These are phyloP conservation scores for Aspergillus oerlinghausenensis DNA, from an alignment of 2,329 filamentous ascomycete species.

Conservation along the genomic window DNA sequence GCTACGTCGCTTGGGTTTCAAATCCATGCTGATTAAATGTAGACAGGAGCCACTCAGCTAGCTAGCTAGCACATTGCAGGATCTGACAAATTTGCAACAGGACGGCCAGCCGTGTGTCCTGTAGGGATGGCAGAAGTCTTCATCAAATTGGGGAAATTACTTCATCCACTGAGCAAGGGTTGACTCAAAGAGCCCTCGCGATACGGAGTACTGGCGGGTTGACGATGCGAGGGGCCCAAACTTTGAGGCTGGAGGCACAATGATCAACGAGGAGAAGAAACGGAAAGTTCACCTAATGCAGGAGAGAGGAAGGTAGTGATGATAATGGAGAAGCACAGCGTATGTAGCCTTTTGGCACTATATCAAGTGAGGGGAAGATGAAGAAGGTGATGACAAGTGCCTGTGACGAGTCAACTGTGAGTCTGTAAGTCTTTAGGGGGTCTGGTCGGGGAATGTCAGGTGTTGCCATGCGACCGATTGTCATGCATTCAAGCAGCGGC, in stretches of 20 bases:
- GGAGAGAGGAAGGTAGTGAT: not conserved
- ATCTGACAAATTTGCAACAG: slow-evolving; percentile 17
- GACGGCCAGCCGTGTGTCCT: slow-evolving; percentile 14
- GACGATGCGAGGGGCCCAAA: slow-evolving; percentile 6
- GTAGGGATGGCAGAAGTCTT: slow-evolving; percentile 5
- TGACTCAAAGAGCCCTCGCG: not conserved
- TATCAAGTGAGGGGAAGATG: slow-evolving; percentile 12
- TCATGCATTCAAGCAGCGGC: not conserved
- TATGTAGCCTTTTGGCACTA: not conserved
- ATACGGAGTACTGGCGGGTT: not conserved
- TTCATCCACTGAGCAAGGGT: slow-evolving; percentile 13
- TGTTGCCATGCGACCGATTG: not conserved
- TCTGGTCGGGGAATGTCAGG: not conserved
- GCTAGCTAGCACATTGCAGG: slow-evolving; percentile 20
- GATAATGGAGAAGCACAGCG: slow-evolving; percentile 2
- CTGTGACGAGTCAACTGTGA: slow-evolving; percentile 18
- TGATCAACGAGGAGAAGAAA: not conserved
- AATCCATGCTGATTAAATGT: slow-evolving; percentile 20
- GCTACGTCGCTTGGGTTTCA: slow-evolving; percentile 21
- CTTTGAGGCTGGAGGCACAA: not conserved
- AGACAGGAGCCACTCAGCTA: slow-evolving; percentile 10
- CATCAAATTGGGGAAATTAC: slow-evolving; percentile 6
- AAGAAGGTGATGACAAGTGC: slow-evolving; percentile 5
- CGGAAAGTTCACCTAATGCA: not conserved
- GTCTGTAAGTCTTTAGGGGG: slow-evolving; percentile 10